Evolutionary conservation across 169 alveolate genomes (phyloP).

Genomic region (Pseudocohnilembus persalinus): DNA sequence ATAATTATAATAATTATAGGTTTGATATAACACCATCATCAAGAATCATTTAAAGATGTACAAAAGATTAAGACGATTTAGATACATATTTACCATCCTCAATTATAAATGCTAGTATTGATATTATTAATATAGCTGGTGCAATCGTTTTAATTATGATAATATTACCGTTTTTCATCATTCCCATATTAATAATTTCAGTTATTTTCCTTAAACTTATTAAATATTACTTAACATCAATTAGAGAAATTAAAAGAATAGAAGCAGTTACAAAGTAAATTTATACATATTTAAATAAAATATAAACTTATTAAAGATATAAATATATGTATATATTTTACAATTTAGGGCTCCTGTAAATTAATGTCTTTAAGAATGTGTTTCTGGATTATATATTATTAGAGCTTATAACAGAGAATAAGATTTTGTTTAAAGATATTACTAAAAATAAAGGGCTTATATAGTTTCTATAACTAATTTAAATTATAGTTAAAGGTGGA

Average conservation of each 20-base stretch:
- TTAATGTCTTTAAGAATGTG: conserved; percentile 43
- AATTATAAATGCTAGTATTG: background rate
- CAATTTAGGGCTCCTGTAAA: conserved; percentile 18
- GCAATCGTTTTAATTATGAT: conserved; percentile 1
- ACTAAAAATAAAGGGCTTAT: conserved; percentile 39
- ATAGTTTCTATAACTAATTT: conserved; percentile 37
- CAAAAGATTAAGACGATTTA: conserved; percentile 53
- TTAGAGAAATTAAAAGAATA: conserved; percentile 22
- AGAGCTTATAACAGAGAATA: conserved; percentile 49
- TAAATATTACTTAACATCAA: background rate
- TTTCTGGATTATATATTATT: conserved; percentile 59
- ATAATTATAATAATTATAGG: too few species aligned
- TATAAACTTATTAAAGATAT: too few species aligned
- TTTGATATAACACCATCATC: conserved; percentile 76
- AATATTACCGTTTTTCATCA: background rate
- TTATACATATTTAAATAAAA: too few species aligned
- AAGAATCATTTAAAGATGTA: conserved; percentile 61
- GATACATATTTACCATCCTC: background rate
- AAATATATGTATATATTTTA: too few species aligned
- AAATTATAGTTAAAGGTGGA: conserved; percentile 61
- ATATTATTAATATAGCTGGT: background rate
- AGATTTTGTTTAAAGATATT: conserved; percentile 29
- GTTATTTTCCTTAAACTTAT: background rate
- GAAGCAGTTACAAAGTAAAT: conserved; percentile 7
- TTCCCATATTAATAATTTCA: background rate